Conservation (phyloP, 2,329 filamentous ascomycete genomes). For the Ilyonectria sp. region DNA sequence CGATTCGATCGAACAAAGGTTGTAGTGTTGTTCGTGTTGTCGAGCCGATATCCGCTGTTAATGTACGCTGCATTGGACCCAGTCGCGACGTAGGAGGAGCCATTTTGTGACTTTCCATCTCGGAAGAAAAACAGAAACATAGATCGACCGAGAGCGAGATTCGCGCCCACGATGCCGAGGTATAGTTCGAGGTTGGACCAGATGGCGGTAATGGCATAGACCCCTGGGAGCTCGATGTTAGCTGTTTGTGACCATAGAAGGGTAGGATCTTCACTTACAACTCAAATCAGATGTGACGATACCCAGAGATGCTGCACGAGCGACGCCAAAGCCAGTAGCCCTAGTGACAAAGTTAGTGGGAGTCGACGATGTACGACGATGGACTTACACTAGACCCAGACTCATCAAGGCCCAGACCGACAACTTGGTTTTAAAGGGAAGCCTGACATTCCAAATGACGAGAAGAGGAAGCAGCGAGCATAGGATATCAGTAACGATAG, state of each 20-base stretch:
- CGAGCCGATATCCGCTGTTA: conserved; percentile 30
- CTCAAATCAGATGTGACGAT: conserved; percentile 40
- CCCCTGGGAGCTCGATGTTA: conserved; percentile 37
- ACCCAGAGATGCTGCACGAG: conserved; percentile 40
- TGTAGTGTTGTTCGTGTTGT: conserved; percentile 11
- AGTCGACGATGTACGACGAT: neutral
- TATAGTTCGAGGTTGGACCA: conserved; percentile 57
- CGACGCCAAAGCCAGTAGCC: conserved; percentile 42
- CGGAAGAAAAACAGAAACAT: conserved; percentile 39
- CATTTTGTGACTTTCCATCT: conserved; percentile 1
- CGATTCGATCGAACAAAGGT: conserved; percentile 25
- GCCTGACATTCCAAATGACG: conserved; percentile 53
- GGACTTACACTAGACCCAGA: conserved; percentile 45
- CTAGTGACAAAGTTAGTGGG: conserved; percentile 22
- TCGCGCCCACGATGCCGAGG: conserved; percentile 56
- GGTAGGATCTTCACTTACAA: conserved; percentile 25
- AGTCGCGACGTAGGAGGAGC: conserved; percentile 30
- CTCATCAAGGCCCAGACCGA: conserved; percentile 53
- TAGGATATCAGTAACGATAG: conserved; percentile 38
- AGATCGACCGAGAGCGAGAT: conserved; percentile 44
- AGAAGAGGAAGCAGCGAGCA: conserved; percentile 49
- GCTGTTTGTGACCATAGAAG: fast-evolving
- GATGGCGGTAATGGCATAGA: conserved; percentile 54
- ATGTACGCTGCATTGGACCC: conserved; percentile 27
- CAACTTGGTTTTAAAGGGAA: conserved; percentile 50